A percentile compares a stretch with the other conserved stretches of the same genome.
Conservation (phyloP, 2,329 filamentous ascomycete genomes). For the Trichophyton equinum region DNA sequence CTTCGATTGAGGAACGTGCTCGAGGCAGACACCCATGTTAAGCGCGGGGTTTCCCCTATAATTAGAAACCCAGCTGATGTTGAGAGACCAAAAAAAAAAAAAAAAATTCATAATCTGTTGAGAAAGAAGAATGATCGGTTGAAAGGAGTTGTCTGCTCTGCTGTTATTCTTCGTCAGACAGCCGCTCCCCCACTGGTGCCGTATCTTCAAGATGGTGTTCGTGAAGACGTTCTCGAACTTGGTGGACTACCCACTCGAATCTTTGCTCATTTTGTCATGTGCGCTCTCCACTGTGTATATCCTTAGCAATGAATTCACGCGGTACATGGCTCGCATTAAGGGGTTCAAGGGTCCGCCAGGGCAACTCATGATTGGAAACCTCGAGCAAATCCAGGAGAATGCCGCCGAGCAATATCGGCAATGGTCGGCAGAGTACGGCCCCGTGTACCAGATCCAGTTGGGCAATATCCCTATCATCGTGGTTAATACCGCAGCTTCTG, state of each 20-base stretch:
- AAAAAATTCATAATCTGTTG: background rate
- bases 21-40: background rate
- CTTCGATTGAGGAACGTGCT: background rate
- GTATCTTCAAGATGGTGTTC: background rate
- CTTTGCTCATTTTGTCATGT: background rate
- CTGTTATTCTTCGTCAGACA: background rate
- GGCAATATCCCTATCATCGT: constrained; percentile 47
- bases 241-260: background rate
- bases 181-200: background rate
- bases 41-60: background rate
- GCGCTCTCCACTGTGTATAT: constrained; percentile 34
- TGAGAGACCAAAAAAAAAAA: background rate
- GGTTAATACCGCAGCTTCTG: constrained; percentile 43
- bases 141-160: background rate
- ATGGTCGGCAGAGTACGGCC: constrained; percentile 40
- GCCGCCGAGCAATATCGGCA: constrained; percentile 45
- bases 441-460: constrained; percentile 46
- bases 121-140: background rate
- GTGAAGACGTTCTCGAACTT: background rate
- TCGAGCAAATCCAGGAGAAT: constrained; percentile 43
- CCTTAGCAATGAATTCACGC: constrained; percentile 39
- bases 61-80: too few relatives aligned
- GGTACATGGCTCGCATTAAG: constrained; percentile 33
- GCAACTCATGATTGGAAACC: constrained; percentile 43
- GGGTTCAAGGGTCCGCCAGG: constrained; percentile 40